A percentile compares a stretch with the other conserved stretches of the same genome.
Conservation (phyloP, 371 early-diverging fungal species). For the Mucor plumbeus region DNA sequence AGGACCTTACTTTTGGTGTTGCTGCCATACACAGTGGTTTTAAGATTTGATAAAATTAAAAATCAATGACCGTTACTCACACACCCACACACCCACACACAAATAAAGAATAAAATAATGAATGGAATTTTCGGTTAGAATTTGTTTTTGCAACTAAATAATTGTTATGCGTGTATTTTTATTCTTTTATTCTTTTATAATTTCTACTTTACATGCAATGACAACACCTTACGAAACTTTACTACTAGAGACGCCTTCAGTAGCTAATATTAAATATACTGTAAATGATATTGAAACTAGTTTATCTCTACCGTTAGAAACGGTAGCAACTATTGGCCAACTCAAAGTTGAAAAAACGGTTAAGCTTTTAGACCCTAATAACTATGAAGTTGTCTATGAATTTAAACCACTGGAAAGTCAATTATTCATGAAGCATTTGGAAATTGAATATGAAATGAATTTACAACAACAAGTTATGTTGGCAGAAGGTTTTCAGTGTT, state of each 20-base stretch:
- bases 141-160: too few species aligned
- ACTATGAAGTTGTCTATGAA: constrained; percentile 1
- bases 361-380: background rate
- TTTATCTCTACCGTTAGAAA: background rate
- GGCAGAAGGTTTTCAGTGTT: constrained; percentile 65
- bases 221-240: constrained; percentile 2
- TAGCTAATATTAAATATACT: constrained; percentile 6
- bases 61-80: background rate
- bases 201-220: constrained; percentile 2
- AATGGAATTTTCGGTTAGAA: too few species aligned
- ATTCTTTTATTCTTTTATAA: background rate
- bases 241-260: constrained; percentile 8
- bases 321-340: background rate
- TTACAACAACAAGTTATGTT: constrained; percentile 44
- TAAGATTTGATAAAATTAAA: constrained; percentile 68
- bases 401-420: background rate
- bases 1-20: constrained; percentile 95
- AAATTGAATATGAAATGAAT: constrained; percentile 32
- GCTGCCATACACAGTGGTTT: constrained; percentile 95
- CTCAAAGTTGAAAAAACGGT: background rate
- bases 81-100: background rate
- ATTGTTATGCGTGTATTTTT: too few species aligned
- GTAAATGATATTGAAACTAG: background rate
- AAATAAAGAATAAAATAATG: background rate
- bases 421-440: constrained; percentile 9